A percentile compares a stretch with the other conserved stretches of the same genome.
phyloP scores from a whole-genome alignment of 192 early-diverging fungal genomes.

The Podochytrium sp. region DNA sequence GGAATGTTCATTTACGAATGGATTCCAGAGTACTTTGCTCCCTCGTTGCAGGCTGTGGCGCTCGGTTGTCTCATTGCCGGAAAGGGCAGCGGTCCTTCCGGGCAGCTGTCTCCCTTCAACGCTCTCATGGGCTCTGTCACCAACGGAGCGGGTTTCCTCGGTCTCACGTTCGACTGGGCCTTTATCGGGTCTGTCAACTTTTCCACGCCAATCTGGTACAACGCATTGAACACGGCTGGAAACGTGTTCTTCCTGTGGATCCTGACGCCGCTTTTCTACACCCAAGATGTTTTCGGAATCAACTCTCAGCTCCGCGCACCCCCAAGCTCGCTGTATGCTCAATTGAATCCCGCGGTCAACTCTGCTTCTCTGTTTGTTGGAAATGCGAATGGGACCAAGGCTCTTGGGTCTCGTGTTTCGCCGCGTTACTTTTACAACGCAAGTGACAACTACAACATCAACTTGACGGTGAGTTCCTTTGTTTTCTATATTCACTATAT shows the following conservation, averaged over 20 bases:
- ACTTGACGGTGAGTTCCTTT: not conserved
- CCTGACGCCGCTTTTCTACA: not conserved
- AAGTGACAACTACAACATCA: conserved; percentile 16
- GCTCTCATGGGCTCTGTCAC: not conserved
- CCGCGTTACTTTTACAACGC: conserved; percentile 23
- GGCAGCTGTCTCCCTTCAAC: not conserved
- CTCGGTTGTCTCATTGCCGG: conserved; percentile 15
- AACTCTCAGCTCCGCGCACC: no score
- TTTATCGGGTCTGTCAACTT: conserved; percentile 4
- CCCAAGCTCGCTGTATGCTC: no score
- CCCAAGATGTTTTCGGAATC: not conserved
- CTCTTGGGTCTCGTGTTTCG: not conserved
- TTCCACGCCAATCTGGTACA: conserved; percentile 16
- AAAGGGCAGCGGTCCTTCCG: no score
- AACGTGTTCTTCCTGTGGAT: conserved; percentile 16
- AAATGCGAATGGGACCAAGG: not conserved
- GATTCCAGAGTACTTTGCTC: conserved; percentile 35
- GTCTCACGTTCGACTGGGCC: conserved; percentile 34
- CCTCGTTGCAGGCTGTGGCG: conserved; percentile 20
- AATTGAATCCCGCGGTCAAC: conserved; percentile 14
- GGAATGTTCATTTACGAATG: conserved; percentile 26
- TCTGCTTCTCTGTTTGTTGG: conserved; percentile 13
- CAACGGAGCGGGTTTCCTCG: conserved; percentile 25
- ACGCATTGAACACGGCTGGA: conserved; percentile 1
- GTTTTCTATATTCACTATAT: no score